Evolutionary conservation across 176 grass and related monocot genomes (phyloP).

Genomic region (Oryza punctata): DNA sequence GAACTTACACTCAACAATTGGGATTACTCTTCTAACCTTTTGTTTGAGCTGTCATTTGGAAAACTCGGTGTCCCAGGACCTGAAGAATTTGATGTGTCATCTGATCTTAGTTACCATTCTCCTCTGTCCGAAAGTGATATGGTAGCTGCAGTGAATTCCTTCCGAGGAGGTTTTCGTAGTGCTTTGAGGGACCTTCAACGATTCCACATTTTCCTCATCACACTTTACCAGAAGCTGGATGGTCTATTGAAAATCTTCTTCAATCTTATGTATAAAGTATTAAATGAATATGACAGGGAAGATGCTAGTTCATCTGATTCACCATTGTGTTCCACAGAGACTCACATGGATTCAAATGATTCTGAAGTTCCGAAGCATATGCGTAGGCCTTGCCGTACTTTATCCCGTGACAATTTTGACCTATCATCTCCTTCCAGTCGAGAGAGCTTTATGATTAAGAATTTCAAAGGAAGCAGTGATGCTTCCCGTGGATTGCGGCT

Average conservation of each 20-base stretch:
- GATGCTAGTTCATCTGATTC: constrained; percentile 60
- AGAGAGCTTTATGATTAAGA: constrained; percentile 61
- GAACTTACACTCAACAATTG: constrained; percentile 84
- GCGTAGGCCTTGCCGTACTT: constrained; percentile 44
- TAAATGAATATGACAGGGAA: constrained; percentile 68
- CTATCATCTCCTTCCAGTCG: constrained; percentile 56
- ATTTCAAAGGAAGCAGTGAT: constrained; percentile 68
- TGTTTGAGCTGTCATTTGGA: constrained; percentile 78
- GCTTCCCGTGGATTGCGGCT: constrained; percentile 61
- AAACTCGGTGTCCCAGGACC: constrained; percentile 74
- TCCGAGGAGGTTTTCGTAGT: constrained; percentile 76
- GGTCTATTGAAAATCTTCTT: constrained; percentile 65
- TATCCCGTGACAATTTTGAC: constrained; percentile 68
- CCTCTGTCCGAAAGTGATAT: constrained; percentile 63
- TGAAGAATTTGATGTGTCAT: constrained; percentile 45
- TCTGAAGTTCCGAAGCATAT: constrained; percentile 52
- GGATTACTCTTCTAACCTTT: constrained; percentile 76
- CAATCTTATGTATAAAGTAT: constrained; percentile 66
- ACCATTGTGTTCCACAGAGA: constrained; percentile 38
- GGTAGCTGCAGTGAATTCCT: constrained; percentile 59
- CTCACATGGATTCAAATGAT: constrained; percentile 52
- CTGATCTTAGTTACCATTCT: constrained; percentile 45
- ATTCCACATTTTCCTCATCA: constrained; percentile 89
- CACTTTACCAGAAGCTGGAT: constrained; percentile 87
- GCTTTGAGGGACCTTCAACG: constrained; percentile 82